A percentile compares a stretch with the other conserved stretches of the same genome.
Evolutionary conservation across 2,329 filamentous ascomycete genomes (phyloP).

Genomic region (Juglanconis oblonga): DNA sequence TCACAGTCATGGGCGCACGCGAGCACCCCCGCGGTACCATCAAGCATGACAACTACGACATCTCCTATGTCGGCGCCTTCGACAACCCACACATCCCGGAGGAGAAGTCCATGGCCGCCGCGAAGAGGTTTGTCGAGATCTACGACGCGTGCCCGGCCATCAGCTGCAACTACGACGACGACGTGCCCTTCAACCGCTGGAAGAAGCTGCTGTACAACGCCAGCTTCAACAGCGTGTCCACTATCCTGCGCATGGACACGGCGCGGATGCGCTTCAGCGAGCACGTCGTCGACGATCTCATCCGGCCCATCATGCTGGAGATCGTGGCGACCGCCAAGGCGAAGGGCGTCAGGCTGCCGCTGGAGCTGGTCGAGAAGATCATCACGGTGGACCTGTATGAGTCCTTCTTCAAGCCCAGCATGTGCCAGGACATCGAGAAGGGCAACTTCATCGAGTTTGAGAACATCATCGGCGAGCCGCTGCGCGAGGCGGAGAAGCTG

Average conservation of each 20-base stretch:
- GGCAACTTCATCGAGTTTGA: conserved; percentile 56
- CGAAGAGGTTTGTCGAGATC: conserved; percentile 39
- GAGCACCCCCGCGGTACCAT: conserved; percentile 46
- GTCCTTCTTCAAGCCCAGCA: conserved; percentile 49
- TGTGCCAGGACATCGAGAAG: conserved; percentile 51
- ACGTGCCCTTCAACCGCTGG: conserved; percentile 42
- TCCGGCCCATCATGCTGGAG: conserved; percentile 52
- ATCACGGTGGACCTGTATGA: conserved; percentile 47
- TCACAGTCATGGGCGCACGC: conserved; percentile 50
- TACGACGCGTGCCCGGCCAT: conserved; percentile 45
- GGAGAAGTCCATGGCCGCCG: conserved; percentile 21
- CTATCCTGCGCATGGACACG: conserved; percentile 48
- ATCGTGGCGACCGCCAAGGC: conserved; percentile 43
- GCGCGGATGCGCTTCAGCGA: conserved; percentile 43
- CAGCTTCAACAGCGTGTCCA: conserved; percentile 49
- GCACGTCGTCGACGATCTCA: conserved; percentile 40
- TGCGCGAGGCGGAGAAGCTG: conserved; percentile 44
- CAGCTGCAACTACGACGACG: conserved; percentile 34
- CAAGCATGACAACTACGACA: conserved; percentile 50
- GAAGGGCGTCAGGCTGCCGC: conserved; percentile 39
- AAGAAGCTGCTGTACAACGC: conserved; percentile 47
- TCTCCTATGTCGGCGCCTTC: conserved; percentile 37
- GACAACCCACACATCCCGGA: conserved; percentile 32
- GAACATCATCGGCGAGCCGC: conserved; percentile 54
- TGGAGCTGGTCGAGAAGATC: conserved; percentile 40